Percentiles rank a stretch among this genome's conserved stretches.
Conservation (phyloP, 805 yeast genomes). For the Yarrowia sp. region DNA sequence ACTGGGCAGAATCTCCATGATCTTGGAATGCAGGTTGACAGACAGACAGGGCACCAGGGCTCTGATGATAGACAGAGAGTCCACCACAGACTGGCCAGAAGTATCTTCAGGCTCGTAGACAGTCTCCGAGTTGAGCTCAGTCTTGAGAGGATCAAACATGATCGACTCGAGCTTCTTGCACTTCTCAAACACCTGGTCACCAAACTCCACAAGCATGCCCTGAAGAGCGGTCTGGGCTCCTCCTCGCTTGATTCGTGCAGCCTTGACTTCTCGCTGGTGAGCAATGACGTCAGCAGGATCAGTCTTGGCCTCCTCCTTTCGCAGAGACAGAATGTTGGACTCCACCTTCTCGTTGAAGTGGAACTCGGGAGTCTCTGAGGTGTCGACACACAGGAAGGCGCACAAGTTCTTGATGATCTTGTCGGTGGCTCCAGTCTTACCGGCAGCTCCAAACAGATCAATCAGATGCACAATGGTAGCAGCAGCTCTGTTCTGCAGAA, state of each 20-base stretch:
- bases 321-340: conserved; percentile 70
- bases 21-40: conserved; percentile 54
- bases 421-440: conserved; percentile 78
- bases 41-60: conserved; percentile 73
- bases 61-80: conserved; percentile 80
- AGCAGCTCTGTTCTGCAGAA: conserved; percentile 77
- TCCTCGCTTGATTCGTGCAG: conserved; percentile 79
- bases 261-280: conserved; percentile 68
- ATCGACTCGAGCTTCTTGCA: conserved; percentile 71
- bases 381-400: conserved; percentile 93
- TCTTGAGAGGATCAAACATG: conserved; percentile 55
- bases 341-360: conserved; percentile 63
- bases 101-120: conserved; percentile 52
- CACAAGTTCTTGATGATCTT: conserved; percentile 89
- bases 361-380: conserved; percentile 94
- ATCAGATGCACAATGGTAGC: conserved; percentile 70
- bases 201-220: conserved; percentile 61
- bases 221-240: conserved; percentile 82
- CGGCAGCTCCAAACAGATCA: conserved; percentile 59
- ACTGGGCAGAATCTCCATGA: conserved; percentile 62
- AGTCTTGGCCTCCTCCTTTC: conserved; percentile 74
- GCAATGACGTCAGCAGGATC: conserved; percentile 67
- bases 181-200: conserved; percentile 60
- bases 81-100: conserved; percentile 81
- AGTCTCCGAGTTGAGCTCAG: conserved; percentile 46